Evolutionary conservation across 768 basidiomycete species (phyloP).

Genomic region (Leccinum longicurvipes): DNA sequence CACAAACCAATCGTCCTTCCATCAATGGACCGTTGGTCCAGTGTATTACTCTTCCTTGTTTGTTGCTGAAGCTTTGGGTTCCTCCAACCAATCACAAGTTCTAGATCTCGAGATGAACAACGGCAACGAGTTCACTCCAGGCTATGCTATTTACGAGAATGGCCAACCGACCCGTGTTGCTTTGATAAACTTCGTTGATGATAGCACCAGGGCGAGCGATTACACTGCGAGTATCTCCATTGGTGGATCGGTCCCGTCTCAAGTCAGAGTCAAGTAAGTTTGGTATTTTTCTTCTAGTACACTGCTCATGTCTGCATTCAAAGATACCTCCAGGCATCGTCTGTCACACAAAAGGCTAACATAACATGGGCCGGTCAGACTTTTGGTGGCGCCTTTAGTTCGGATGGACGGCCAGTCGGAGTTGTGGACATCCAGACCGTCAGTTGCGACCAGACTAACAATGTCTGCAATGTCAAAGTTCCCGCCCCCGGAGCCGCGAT

Average conservation of each 20-base stretch:
- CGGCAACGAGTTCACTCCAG: constrained; percentile 54
- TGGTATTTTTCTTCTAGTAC: background rate
- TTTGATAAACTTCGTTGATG: constrained; percentile 71
- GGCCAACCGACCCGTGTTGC: constrained; percentile 57
- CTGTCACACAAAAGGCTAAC: constrained; percentile 58
- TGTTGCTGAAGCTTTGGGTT: constrained; percentile 67
- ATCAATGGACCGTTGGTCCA: constrained; percentile 72
- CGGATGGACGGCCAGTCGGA: constrained; percentile 67
- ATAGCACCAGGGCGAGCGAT: constrained; percentile 51
- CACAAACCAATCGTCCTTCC: constrained; percentile 50
- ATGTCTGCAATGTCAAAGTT: constrained; percentile 58
- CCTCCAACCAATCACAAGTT: constrained; percentile 59
- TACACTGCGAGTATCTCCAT: constrained; percentile 51
- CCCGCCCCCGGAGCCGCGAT: constrained; percentile 72
- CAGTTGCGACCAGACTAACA: constrained; percentile 50
- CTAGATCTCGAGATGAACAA: constrained; percentile 56
- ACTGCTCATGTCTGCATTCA: background rate
- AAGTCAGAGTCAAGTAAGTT: constrained; percentile 54
- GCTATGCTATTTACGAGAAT: constrained; percentile 67
- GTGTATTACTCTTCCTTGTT: constrained; percentile 72
- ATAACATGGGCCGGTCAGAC: constrained; percentile 82
- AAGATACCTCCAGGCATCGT: constrained; percentile 57
- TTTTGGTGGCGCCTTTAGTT: constrained; percentile 55
- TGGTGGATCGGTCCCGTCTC: constrained; percentile 42
- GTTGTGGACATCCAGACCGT: constrained; percentile 53